A percentile compares a stretch with the other conserved stretches of the same genome.
Conservation (phyloP, 805 yeast species). For the Ogataea nitratoaversa region DNA sequence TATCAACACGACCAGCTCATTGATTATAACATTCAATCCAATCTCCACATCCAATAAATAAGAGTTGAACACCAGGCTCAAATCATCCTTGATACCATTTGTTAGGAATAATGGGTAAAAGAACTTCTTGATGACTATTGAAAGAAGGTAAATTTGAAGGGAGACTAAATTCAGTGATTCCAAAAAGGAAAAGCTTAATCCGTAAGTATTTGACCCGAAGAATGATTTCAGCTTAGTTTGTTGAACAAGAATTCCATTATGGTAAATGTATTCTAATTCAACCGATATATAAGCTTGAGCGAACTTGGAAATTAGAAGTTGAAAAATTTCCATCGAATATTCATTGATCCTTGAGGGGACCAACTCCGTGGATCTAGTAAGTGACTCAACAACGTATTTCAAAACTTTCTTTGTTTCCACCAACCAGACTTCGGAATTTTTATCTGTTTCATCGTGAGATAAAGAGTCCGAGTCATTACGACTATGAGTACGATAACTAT, state of each 20-base stretch:
- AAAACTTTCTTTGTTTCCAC: conserved; percentile 57
- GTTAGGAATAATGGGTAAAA: conserved; percentile 62
- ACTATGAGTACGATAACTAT: background rate
- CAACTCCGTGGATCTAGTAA: conserved; percentile 72
- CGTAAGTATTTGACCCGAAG: conserved; percentile 20
- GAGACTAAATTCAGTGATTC: conserved; percentile 22
- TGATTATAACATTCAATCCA: conserved; percentile 59
- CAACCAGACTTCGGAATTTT: conserved; percentile 32
- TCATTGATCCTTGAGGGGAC: conserved; percentile 59
- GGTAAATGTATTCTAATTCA: conserved; percentile 67
- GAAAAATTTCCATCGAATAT: conserved; percentile 61
- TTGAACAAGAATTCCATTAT: conserved; percentile 24
- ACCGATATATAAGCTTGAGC: conserved; percentile 73
- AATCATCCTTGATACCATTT: conserved; percentile 11
- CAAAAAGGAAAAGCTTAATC: conserved; percentile 18
- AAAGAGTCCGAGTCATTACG: conserved; percentile 4
- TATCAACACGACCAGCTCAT: conserved; percentile 52
- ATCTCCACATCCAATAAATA: conserved; percentile 42
- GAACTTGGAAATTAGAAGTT: conserved; percentile 60
- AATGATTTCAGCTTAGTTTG: conserved; percentile 25
- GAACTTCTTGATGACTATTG: conserved; percentile 70
- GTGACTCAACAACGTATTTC: conserved; percentile 69
- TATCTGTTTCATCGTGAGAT: conserved; percentile 1
- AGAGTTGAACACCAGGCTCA: conserved; percentile 22
- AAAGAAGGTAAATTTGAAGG: conserved; percentile 48